Evolutionary conservation across 768 basidiomycete genomes (phyloP).

Genomic region (Mycena rosella): DNA sequence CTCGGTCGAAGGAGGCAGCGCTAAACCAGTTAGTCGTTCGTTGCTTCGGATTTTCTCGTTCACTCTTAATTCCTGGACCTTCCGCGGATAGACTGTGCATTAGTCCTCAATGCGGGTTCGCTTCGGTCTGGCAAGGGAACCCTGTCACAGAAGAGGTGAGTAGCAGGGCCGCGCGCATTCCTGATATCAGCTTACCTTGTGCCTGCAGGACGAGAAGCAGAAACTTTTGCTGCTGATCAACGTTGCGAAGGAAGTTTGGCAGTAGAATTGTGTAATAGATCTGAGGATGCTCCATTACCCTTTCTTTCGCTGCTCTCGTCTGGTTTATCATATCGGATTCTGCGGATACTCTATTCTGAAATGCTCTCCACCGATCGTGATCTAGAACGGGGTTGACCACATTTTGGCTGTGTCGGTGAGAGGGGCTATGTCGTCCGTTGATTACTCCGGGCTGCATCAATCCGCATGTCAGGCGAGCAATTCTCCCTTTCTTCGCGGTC

Average conservation of each 20-base stretch:
- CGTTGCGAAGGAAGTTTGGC: conserved; percentile 63
- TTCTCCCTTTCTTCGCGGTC: conserved; percentile 24
- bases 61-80: conserved; percentile 18
- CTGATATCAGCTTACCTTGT: conserved; percentile 5
- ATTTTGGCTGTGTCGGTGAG: not conserved
- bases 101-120: conserved; percentile 74
- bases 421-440: too few relatives aligned
- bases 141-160: conserved; percentile 62
- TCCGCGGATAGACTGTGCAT: conserved; percentile 59
- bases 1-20: conserved; percentile 61
- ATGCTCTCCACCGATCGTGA: too few relatives aligned
- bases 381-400: too few relatives aligned
- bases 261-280: conserved; percentile 26
- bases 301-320: too few relatives aligned
- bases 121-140: conserved; percentile 70
- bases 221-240: conserved; percentile 61
- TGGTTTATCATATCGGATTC: too few relatives aligned
- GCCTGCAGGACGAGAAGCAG: conserved; percentile 59
- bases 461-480: too few relatives aligned
- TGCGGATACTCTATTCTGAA: too few relatives aligned
- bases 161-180: conserved; percentile 8
- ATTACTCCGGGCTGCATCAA: too few relatives aligned
- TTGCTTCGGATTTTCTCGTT: conserved; percentile 14
- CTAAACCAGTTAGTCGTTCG: conserved; percentile 62
- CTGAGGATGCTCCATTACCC: too few relatives aligned